These are phyloP conservation scores for Babesia ovata DNA, from an alignment of 169 alveolate species.

Conservation along the genomic window DNA sequence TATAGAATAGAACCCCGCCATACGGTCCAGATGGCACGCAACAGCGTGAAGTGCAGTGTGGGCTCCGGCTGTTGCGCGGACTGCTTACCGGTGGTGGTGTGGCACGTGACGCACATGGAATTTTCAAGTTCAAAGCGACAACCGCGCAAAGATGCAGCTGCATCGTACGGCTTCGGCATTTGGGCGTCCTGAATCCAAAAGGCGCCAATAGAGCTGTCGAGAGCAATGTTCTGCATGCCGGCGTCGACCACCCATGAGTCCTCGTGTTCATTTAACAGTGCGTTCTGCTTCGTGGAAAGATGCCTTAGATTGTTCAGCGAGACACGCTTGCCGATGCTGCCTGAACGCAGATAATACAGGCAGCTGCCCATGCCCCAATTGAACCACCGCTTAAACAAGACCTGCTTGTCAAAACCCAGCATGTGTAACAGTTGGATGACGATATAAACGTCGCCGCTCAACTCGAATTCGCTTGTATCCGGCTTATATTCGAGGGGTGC, in stretches of 20 bases:
- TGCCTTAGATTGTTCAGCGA: neutral
- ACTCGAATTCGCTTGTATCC: conserved; percentile 28
- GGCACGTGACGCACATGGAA: neutral
- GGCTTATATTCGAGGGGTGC: conserved; percentile 19
- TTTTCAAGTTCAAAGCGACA: conserved; percentile 27
- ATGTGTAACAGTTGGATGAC: conserved; percentile 29
- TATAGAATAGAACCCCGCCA: conserved; percentile 26
- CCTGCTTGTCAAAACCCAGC: conserved; percentile 35
- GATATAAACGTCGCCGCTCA: conserved; percentile 13
- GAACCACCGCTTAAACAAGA: conserved; percentile 15
- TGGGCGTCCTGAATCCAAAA: conserved; percentile 19
- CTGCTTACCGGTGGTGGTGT: neutral
- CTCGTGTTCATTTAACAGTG: neutral
- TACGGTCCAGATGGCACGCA: conserved; percentile 34
- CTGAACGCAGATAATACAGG: conserved; percentile 9
- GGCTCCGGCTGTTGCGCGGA: neutral
- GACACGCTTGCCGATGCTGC: conserved; percentile 16
- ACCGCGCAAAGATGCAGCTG: neutral
- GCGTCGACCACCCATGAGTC: conserved; percentile 45
- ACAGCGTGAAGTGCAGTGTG: conserved; percentile 21
- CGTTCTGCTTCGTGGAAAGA: neutral
- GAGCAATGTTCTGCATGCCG: neutral
- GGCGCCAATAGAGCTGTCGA: neutral
- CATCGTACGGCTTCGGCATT: conserved; percentile 4
- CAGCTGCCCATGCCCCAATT: conserved; percentile 32